Evolutionary conservation across 169 alveolate species (phyloP).

Genomic region (Cryptosporidium ubiquitum): DNA sequence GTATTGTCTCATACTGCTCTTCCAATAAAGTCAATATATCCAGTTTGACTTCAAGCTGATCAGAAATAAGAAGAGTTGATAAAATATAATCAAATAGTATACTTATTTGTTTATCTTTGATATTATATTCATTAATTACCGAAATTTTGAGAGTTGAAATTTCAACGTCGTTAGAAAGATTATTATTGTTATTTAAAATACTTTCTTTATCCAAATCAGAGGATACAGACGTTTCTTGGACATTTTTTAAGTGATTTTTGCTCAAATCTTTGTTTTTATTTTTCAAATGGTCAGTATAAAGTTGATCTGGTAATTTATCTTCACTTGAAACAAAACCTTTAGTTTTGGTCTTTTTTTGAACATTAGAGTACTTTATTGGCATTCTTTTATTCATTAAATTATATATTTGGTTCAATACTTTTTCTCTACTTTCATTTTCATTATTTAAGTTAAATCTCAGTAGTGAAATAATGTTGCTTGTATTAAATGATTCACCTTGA

Average conservation of each 20-base stretch:
- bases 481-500: not conserved
- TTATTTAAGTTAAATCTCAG: constrained; percentile 50
- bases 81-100: constrained; percentile 59
- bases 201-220: not conserved
- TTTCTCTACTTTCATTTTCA: constrained; percentile 8
- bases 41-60: constrained; percentile 2
- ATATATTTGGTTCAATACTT: constrained; percentile 10
- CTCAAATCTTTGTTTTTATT: not conserved
- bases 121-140: not conserved
- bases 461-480: constrained; percentile 4
- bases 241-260: not conserved
- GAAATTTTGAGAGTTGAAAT: not conserved
- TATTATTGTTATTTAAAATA: not conserved
- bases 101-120: not conserved
- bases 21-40: constrained; percentile 54
- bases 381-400: constrained; percentile 19
- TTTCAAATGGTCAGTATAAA: not conserved
- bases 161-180: not conserved
- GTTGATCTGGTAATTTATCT: not conserved
- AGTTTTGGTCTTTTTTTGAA: not conserved
- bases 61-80: constrained; percentile 43
- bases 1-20: constrained; percentile 36
- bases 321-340: not conserved
- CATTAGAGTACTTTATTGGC: constrained; percentile 8
- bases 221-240: not conserved